Evolutionary conservation across 2,329 filamentous ascomycete species (phyloP), one percentile per base, ranked within the genome.

Genomic region (Delphinella strobiligena): DNA sequence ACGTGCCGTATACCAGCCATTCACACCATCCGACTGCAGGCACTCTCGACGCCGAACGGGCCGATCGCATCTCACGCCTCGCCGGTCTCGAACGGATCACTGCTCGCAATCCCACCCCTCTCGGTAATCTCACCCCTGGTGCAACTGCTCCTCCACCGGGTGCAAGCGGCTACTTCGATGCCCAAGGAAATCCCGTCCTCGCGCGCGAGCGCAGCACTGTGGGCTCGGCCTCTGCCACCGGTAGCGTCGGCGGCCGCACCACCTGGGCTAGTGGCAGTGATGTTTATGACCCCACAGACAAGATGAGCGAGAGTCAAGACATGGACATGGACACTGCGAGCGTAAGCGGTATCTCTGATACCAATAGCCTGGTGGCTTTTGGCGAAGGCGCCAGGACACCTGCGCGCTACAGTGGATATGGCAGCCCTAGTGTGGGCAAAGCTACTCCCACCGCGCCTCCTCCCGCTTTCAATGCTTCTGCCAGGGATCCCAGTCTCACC

Each of bases 51-150:
- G 87, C 87, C 47, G 88, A 94, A 61, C 85, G 88, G 50, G 87
- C 86, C 47, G 88, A 95, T 62, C 87, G 89, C 54, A 95, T 96
- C 61, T 94, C 87, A 32, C 87, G 89, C 37, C 78, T 95, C 16
- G 84, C 88, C 10, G 89, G 89, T n/a, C 75, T 95, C 29, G 87
- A 93, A 59, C 78, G 84, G 41, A 80, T 95, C 42, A 83, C 85
- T n/a, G 71, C 81, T 32, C 79, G 83, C 45, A 62, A 61, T 45
- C 53, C 59, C 9, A 47, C 59, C 45, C 49, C 51, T 51, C 52
- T 48, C 47, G 55, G 46, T 46, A 60, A 68, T 31, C 58, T 67
- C 58, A 45, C 68, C 58, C 40, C 74, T 66, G 61, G 74, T 36
- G 45, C 47, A 16, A 45, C 45, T 19, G 49, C 69, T 2, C 71